phyloP scores from a whole-genome alignment of 306 rosid species.

The cucumber (Cucumis sativus) region DNA sequence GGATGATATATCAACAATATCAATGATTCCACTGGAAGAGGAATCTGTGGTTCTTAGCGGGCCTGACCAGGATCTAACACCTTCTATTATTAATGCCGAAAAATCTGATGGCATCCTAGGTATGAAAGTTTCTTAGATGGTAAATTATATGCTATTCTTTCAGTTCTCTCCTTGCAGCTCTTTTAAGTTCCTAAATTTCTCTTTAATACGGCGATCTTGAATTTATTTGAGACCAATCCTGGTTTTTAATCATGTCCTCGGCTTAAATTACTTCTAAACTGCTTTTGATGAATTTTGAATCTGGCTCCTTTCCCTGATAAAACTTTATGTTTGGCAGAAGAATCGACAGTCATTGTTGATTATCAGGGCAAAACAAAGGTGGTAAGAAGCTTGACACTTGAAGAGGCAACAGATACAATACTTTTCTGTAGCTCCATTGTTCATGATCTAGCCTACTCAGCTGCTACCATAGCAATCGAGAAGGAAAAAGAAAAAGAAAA shows the following conservation, averaged over 20 bases:
- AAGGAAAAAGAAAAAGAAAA: conserved; percentile 53
- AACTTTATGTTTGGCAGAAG: conserved; percentile 36
- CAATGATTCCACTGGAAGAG: conserved; percentile 26
- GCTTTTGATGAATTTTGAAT: neutral
- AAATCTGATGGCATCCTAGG: conserved; percentile 41
- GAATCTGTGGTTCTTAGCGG: conserved; percentile 26
- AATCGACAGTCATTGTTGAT: conserved; percentile 64
- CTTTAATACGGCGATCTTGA: neutral
- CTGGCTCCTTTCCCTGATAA: neutral
- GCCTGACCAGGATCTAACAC: conserved; percentile 24
- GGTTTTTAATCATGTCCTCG: neutral
- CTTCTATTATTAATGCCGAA: conserved; percentile 30
- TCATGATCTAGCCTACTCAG: conserved; percentile 78
- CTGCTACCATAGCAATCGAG: conserved; percentile 72
- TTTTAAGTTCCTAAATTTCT: neutral
- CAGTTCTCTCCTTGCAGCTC: neutral
- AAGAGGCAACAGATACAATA: conserved; percentile 89
- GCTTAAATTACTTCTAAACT: neutral
- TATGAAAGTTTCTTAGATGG: conserved; percentile 17
- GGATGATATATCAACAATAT: conserved; percentile 29
- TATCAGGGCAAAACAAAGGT: conserved; percentile 40
- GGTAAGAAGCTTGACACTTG: conserved; percentile 75
- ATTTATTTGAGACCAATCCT: neutral
- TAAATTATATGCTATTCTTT: neutral
- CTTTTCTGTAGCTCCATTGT: conserved; percentile 91